A percentile compares a stretch with the other conserved stretches of the same genome.
Conservation (phyloP, 2,329 filamentous ascomycete genomes). For the Pseudogymnoascus sp. region DNA sequence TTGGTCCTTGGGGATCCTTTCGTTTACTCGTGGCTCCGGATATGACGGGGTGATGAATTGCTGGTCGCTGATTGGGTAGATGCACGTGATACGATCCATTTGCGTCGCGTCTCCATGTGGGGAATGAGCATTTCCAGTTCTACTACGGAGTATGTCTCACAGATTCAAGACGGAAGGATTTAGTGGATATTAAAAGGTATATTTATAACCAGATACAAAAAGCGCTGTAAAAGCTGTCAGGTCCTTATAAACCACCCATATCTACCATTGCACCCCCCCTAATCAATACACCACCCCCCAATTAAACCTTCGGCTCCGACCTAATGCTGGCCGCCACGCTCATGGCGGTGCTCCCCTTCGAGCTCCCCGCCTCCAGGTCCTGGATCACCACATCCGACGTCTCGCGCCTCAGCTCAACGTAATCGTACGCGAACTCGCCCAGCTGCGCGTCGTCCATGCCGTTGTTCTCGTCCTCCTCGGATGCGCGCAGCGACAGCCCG, state of each 20-base stretch:
- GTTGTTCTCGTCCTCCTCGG: slow-evolving; percentile 69
- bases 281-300: not conserved
- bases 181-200: not conserved
- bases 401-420: slow-evolving; percentile 29
- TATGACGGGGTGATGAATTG: not conserved
- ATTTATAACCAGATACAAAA: not conserved
- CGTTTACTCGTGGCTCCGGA: not conserved
- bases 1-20: not conserved
- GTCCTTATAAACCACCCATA: not conserved
- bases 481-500: slow-evolving; percentile 63
- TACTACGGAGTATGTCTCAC: too few species aligned
- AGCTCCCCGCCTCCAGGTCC: not conserved
- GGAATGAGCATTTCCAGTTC: too few species aligned
- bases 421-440: slow-evolving; percentile 93
- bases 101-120: too few species aligned
- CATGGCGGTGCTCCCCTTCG: not conserved
- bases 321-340: not conserved
- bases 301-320: not conserved
- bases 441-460: slow-evolving; percentile 87
- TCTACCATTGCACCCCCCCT: not conserved
- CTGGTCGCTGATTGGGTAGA: not conserved
- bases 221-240: not conserved
- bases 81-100: not conserved
- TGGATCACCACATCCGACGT: not conserved
- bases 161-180: not conserved